A percentile compares a stretch with the other conserved stretches of the same genome.
Conservation (phyloP, 2,329 filamentous ascomycete genomes). For the Cadophora gregata region DNA sequence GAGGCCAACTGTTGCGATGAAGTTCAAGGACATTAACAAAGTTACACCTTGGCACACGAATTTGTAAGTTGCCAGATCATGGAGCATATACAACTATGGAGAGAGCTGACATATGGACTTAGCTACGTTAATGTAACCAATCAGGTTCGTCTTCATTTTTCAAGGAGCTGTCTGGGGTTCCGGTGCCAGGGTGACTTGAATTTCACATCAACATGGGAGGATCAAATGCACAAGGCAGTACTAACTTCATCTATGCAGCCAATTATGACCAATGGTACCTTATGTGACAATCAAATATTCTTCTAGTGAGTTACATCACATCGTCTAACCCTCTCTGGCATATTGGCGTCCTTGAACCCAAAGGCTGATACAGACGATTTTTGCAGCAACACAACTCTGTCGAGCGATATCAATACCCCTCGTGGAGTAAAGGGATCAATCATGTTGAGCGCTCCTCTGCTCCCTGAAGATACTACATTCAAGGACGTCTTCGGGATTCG, state of each 20-base stretch:
- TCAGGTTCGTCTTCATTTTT: constrained; percentile 44
- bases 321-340: background rate
- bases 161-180: too few species aligned
- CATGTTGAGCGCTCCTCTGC: constrained; percentile 41
- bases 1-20: constrained; percentile 14
- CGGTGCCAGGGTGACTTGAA: too few species aligned
- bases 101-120: constrained; percentile 47
- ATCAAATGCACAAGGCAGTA: background rate
- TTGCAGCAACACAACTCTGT: constrained; percentile 49
- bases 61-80: constrained; percentile 21
- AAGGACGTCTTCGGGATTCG: constrained; percentile 44
- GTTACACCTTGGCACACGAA: constrained; percentile 21
- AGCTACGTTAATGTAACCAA: constrained; percentile 56
- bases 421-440: constrained; percentile 46
- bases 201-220: background rate
- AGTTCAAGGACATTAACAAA: constrained; percentile 1
- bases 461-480: constrained; percentile 32
- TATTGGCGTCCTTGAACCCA: background rate
- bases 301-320: constrained; percentile 43
- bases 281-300: constrained; percentile 53
- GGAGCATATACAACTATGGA: background rate
- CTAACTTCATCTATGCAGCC: constrained; percentile 41
- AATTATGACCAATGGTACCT: constrained; percentile 49
- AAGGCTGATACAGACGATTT: background rate
- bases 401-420: constrained; percentile 43